Evolutionary conservation across 225 moss, liverwort and hornwort genomes (phyloP).

Genomic region (Bryum argenteum): DNA sequence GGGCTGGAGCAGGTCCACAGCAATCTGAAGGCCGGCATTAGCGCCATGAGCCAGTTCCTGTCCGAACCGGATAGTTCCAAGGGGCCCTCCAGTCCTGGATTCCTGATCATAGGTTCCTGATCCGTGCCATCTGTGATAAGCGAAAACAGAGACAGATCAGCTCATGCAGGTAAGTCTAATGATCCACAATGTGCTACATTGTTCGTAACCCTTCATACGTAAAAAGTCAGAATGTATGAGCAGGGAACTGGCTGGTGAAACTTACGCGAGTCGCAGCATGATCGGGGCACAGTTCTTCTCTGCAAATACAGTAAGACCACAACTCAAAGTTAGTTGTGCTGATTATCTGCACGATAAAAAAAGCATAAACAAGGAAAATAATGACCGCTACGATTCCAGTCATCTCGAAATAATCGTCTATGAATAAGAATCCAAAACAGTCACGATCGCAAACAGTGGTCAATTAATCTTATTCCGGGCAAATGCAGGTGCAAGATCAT

Average conservation of each 20-base stretch:
- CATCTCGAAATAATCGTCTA: no score
- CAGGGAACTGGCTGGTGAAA: not conserved
- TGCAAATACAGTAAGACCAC: slow-evolving; percentile 34
- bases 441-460: not conserved
- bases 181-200: not conserved
- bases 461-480: no score
- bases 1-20: slow-evolving; percentile 61
- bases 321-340: no score
- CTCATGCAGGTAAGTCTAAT: no score
- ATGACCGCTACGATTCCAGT: no score
- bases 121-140: slow-evolving; percentile 72
- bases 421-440: no score
- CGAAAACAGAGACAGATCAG: not conserved
- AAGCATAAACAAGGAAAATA: no score
- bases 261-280: slow-evolving; percentile 91
- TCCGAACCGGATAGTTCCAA: slow-evolving; percentile 81
- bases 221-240: not conserved
- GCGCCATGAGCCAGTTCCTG: slow-evolving; percentile 80
- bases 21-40: slow-evolving; percentile 72
- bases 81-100: slow-evolving; percentile 82
- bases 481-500: no score
- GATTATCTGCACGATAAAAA: not conserved
- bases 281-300: slow-evolving; percentile 93
- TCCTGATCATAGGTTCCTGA: slow-evolving; percentile 79
- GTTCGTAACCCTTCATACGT: not conserved